These are phyloP conservation scores for Apodospora peruviana DNA, from an alignment of 495 filamentous ascomycete genomes.

Conservation along the genomic window DNA sequence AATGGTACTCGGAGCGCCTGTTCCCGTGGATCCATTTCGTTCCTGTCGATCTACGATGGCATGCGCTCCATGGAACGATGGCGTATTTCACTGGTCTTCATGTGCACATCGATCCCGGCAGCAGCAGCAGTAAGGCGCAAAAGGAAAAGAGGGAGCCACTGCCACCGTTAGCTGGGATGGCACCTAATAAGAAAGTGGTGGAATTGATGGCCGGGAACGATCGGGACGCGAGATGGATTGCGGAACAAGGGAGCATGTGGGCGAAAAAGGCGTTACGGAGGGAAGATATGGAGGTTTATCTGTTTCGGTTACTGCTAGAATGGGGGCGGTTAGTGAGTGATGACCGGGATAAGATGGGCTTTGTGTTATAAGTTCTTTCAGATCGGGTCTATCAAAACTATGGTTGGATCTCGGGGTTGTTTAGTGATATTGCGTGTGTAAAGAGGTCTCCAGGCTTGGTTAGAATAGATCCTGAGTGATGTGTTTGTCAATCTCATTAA, in stretches of 20 bases:
- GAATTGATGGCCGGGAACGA: constrained; percentile 42
- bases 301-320: constrained; percentile 72
- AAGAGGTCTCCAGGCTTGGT: too few relatives aligned
- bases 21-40: constrained; percentile 75
- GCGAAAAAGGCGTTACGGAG: constrained; percentile 58
- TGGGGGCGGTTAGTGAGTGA: constrained; percentile 66
- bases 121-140: background rate
- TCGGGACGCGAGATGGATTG: constrained; percentile 52
- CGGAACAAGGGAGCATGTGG: constrained; percentile 62
- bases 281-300: constrained; percentile 80
- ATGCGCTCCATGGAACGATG: constrained; percentile 58
- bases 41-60: constrained; percentile 63
- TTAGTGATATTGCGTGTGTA: too few relatives aligned
- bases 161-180: too few relatives aligned
- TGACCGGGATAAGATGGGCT: constrained; percentile 53
- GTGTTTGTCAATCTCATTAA: too few relatives aligned
- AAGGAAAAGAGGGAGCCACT: background rate
- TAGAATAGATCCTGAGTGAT: too few relatives aligned
- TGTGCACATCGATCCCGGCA: too few relatives aligned
- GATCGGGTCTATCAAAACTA: too few relatives aligned
- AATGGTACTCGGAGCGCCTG: constrained; percentile 71
- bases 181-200: constrained; percentile 15
- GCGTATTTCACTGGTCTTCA: constrained; percentile 54
- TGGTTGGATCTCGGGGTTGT: too few relatives aligned
- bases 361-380: constrained; percentile 15